These are phyloP conservation scores for Triangularia verruculosa DNA, from an alignment of 2,329 filamentous ascomycete species.

Conservation along the genomic window DNA sequence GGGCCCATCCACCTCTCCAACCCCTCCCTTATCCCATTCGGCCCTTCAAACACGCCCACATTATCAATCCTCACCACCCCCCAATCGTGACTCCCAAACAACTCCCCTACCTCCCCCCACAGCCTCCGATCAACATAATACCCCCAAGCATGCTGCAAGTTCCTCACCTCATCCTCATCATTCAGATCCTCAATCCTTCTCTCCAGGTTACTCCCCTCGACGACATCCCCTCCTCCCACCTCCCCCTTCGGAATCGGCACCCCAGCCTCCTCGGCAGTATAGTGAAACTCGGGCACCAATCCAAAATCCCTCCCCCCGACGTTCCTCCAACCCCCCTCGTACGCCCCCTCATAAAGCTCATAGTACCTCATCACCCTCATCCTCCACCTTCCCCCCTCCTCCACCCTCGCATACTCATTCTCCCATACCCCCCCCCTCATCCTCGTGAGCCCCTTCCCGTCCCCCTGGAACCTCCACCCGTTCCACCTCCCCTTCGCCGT, in stretches of 20 bases:
- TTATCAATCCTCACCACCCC: conserved; percentile 8
- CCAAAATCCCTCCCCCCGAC: conserved; percentile 5
- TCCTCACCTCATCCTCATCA: conserved; percentile 8
- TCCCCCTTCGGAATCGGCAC: conserved; percentile 6
- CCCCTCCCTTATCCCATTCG: conserved; percentile 6
- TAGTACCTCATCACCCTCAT: conserved; percentile 15
- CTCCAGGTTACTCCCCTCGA: neutral
- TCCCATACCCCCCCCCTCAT: conserved; percentile 21
- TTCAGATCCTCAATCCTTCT: neutral
- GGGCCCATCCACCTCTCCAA: conserved; percentile 17
- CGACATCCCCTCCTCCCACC: neutral
- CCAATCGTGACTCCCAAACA: conserved; percentile 9
- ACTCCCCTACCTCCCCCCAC: conserved; percentile 15
- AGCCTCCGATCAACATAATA: conserved; percentile 19
- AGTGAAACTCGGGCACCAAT: conserved; percentile 13
- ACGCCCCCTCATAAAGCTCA: conserved; percentile 12
- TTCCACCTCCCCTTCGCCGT: conserved; percentile 15
- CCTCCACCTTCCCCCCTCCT: neutral
- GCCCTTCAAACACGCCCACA: conserved; percentile 7
- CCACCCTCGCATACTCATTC: conserved; percentile 14
- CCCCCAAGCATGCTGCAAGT: conserved; percentile 18
- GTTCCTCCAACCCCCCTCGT: conserved; percentile 16
- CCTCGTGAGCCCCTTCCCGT: conserved; percentile 11
- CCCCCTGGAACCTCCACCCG: conserved; percentile 18
- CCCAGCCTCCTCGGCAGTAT: conserved; percentile 16